Evolutionary conservation across 352 stramenopile genomes (phyloP).

Genomic region (Thraustotheca clavata): DNA sequence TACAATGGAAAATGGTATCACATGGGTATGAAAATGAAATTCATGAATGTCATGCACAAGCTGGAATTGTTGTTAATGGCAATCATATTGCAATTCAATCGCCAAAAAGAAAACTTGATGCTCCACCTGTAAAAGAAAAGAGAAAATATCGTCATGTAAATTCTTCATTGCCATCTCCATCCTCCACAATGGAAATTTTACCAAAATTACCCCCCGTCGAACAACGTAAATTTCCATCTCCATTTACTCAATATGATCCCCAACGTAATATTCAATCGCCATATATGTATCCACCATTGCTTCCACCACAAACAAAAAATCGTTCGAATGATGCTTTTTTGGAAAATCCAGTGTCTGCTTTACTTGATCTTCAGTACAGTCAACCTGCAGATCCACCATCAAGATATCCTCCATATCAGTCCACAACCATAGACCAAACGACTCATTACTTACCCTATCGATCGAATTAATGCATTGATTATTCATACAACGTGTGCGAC

Average conservation of each 20-base stretch:
- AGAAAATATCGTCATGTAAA: neutral
- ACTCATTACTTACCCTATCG: neutral
- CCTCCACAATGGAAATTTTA: neutral
- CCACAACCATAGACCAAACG: neutral
- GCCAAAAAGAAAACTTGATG: neutral
- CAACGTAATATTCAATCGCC: no score
- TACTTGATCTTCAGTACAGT: neutral
- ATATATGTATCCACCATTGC: neutral
- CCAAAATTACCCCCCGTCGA: neutral
- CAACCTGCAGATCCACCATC: neutral
- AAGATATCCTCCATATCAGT: neutral
- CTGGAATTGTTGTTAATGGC: neutral
- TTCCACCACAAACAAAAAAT: neutral
- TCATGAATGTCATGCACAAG: neutral
- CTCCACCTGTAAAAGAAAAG: neutral
- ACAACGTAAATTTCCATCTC: neutral
- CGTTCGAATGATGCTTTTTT: neutral
- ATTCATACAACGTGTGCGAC: neutral
- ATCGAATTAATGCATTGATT: neutral
- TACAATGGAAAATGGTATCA: conserved; percentile 3
- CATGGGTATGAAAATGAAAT: neutral
- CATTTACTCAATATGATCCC: neutral
- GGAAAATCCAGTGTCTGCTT: neutral
- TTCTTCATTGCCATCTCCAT: neutral
- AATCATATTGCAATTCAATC: neutral